Evolutionary conservation across 371 early-diverging fungal species (phyloP).

Genomic region (Apophysomyces sp.): DNA sequence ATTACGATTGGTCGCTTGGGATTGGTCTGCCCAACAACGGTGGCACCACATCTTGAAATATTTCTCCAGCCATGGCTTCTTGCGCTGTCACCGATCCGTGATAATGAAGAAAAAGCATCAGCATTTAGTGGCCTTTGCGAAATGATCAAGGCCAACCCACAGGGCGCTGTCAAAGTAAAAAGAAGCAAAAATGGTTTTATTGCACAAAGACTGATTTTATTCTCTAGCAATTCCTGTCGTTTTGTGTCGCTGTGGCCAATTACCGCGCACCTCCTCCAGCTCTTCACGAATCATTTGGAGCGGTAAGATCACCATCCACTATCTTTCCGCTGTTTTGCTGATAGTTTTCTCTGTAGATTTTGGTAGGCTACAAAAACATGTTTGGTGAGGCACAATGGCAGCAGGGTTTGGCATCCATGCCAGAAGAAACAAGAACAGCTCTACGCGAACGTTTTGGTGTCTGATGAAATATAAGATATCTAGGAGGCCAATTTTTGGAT

Average conservation of each 20-base stretch:
- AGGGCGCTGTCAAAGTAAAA: constrained; percentile 67
- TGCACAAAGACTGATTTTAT: not conserved
- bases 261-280: constrained; percentile 62
- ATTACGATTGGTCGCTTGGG: constrained; percentile 94
- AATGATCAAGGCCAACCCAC: constrained; percentile 86
- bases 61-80: constrained; percentile 79
- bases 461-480: no score
- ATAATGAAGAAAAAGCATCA: constrained; percentile 92
- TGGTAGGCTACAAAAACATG: constrained; percentile 71
- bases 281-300: constrained; percentile 66
- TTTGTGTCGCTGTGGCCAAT: constrained; percentile 67
- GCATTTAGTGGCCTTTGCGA: constrained; percentile 91
- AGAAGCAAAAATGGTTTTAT: not conserved
- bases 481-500: no score
- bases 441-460: constrained; percentile 62
- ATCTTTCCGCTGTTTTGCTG: not conserved
- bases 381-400: constrained; percentile 68
- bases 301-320: constrained; percentile 30
- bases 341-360: constrained; percentile 36
- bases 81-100: constrained; percentile 69
- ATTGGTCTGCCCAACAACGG: constrained; percentile 73
- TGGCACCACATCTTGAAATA: constrained; percentile 75
- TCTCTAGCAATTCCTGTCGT: constrained; percentile 52
- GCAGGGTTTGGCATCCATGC: constrained; percentile 51
- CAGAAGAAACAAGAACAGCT: constrained; percentile 48